Evolutionary conservation across 352 stramenopile genomes (phyloP).

Genomic region (Pythium folliculosum): DNA sequence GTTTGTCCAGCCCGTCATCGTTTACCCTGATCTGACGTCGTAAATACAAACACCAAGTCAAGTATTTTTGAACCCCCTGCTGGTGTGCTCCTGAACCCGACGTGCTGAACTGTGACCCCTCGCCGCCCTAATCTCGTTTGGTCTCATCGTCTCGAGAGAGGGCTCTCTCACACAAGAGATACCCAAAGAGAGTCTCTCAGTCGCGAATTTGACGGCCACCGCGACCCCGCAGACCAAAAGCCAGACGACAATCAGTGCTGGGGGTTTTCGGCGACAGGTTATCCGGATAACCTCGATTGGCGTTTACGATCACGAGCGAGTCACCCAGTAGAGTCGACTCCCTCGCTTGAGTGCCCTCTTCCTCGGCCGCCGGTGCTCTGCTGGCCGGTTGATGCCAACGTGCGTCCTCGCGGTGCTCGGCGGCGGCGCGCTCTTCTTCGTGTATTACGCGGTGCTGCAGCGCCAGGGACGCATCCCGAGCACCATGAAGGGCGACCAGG

Average conservation of each 20-base stretch:
- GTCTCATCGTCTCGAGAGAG: background rate
- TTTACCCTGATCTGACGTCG: background rate
- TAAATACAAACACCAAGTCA: constrained; percentile 20
- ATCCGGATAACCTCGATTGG: background rate
- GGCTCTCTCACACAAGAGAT: too few species aligned
- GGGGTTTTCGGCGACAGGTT: background rate
- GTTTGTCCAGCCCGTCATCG: constrained; percentile 16
- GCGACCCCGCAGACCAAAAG: too few species aligned
- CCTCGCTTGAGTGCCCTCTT: constrained; percentile 13
- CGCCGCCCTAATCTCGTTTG: background rate
- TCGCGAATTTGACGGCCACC: background rate
- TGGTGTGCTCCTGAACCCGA: background rate
- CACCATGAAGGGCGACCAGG: constrained; percentile 35
- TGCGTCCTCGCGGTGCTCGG: constrained; percentile 25
- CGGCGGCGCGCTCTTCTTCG: constrained; percentile 21
- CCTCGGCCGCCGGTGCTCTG: background rate
- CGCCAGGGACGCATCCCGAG: constrained; percentile 9
- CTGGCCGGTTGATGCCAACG: constrained; percentile 22
- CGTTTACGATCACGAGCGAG: too few species aligned
- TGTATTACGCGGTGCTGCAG: constrained; percentile 16
- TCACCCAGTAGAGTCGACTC: background rate
- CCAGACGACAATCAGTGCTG: background rate
- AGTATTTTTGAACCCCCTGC: background rate
- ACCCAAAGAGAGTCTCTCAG: background rate
- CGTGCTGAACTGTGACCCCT: background rate